Evolutionary conservation across 106 monocot species (phyloP).

Genomic region (Apostasia ramifera): DNA sequence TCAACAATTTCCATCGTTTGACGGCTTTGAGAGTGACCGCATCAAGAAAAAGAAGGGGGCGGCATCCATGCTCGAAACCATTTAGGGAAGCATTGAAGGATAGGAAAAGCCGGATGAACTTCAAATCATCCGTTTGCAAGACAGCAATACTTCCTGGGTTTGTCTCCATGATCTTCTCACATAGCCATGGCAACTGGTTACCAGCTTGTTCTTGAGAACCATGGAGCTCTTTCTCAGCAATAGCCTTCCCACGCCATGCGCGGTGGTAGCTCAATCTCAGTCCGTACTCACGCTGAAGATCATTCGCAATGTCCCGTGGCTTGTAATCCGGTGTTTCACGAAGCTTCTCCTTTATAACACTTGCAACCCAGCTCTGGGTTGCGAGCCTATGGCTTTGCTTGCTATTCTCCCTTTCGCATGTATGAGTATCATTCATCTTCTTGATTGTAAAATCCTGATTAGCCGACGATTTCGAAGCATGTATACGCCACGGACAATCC

Average conservation of each 20-base stretch:
- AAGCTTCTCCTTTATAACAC: slow-evolving; percentile 91
- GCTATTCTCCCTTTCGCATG: slow-evolving; percentile 44
- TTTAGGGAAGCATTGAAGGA: slow-evolving; percentile 69
- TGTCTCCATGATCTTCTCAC: slow-evolving; percentile 77
- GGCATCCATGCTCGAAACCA: slow-evolving; percentile 87
- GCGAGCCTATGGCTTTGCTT: slow-evolving; percentile 67
- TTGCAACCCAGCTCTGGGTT: slow-evolving; percentile 90
- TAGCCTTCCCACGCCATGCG: slow-evolving; percentile 78
- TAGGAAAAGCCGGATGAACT: slow-evolving; percentile 61
- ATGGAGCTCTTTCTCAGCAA: slow-evolving; percentile 86
- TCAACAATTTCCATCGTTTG: slow-evolving; percentile 61
- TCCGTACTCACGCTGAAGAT: slow-evolving; percentile 85
- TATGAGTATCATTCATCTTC: slow-evolving; percentile 65
- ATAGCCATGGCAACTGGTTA: slow-evolving; percentile 77
- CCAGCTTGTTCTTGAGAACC: slow-evolving; percentile 74
- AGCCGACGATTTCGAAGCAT: slow-evolving; percentile 58
- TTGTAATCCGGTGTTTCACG: slow-evolving; percentile 75
- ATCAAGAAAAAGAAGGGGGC: slow-evolving; percentile 74
- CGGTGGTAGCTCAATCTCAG: slow-evolving; percentile 83
- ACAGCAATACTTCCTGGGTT: slow-evolving; percentile 80
- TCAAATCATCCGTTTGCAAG: slow-evolving; percentile 53
- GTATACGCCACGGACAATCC: slow-evolving; percentile 86
- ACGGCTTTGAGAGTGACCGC: slow-evolving; percentile 53
- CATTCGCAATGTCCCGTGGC: slow-evolving; percentile 82
- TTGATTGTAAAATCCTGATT: slow-evolving; percentile 65